Evolutionary conservation across 1,284 basidiomycete genomes (phyloP), one percentile per base, ranked within the genome.

Genomic region (Cystobasidium pallidum): DNA sequence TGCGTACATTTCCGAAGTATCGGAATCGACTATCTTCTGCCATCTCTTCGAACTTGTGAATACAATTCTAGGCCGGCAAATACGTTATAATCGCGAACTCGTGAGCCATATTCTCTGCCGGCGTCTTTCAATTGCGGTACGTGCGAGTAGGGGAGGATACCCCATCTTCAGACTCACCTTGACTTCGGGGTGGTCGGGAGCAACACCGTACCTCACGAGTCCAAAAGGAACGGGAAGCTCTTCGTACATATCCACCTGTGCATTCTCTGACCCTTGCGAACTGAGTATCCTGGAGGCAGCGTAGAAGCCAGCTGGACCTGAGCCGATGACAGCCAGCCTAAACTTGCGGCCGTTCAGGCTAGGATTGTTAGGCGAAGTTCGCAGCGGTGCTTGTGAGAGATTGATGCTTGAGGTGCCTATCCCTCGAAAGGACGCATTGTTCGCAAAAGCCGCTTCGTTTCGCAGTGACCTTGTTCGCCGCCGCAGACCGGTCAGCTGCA

Each of bases 181-280:
- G 79, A 99, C 95, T 83, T 99, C 95, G 0, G 95, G 94, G 81
- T 99, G 96, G 82, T 99, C 96, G 47, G 96, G 95, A 10, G 96
- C 96, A 7, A 99, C 96, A 0, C 96, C 95, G 78, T 96, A 99
- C 49, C 96, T 84, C 1, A 95, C 94, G 0, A 99, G 86, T 0
- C 96, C 96, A 80, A 96, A 92, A 2, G 96, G 96, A 34, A 92
- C 89, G 85, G 95, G 97, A 2, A 97, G 84, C 24, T 92, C 85
- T 82, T 99, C 96, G 80, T 89, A 99, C 81, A 99, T 83, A 80
- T 99, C 91, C 15, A 99, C 86, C 45, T 86, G 83, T 30, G 91
- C 81, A 43, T 80, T 75, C 80, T 81, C 51, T 77, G 83, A 73
- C 30, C 81, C 78, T 2, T 81, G 76, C 10, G 87, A 83, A 36